Percentiles rank a stretch among this genome's conserved stretches.
Conservation (phyloP, 768 basidiomycete species). For the Vishniacozyma victoriae region DNA sequence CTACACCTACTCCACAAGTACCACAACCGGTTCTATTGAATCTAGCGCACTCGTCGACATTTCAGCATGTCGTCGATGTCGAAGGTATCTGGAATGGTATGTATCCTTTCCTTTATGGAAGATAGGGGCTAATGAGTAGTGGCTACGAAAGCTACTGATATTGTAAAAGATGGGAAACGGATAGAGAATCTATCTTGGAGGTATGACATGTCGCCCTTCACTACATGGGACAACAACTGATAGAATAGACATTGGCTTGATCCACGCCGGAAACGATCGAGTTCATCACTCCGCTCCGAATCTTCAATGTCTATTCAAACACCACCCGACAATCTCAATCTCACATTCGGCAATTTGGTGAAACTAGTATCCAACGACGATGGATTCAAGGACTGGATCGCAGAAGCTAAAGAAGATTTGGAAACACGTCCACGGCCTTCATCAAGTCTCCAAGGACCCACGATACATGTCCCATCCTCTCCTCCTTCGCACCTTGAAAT, state of each 20-base stretch:
- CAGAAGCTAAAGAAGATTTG: slow-evolving; percentile 27
- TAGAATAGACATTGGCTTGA: slow-evolving; percentile 14
- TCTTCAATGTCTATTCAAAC: slow-evolving; percentile 20
- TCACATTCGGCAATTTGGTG: slow-evolving; percentile 31
- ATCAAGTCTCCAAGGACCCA: slow-evolving; percentile 1
- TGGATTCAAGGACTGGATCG: slow-evolving; percentile 40
- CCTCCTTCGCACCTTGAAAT: slow-evolving; percentile 35
- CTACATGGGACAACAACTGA: slow-evolving; percentile 4
- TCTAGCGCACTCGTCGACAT: no score
- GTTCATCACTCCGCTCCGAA: slow-evolving; percentile 14
- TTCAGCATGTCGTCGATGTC: no score
- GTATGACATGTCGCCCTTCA: slow-evolving; percentile 6
- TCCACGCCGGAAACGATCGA: slow-evolving; percentile 11
- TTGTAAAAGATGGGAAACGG: slow-evolving; percentile 39
- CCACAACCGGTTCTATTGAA: no score
- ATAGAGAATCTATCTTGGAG: slow-evolving; percentile 42
- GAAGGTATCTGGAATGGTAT: slow-evolving; percentile 36
- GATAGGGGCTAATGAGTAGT: no score
- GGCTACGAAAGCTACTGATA: slow-evolving; percentile 29
- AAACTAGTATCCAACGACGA: slow-evolving; percentile 35
- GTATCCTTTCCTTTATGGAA: neutral
- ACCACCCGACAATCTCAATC: slow-evolving; percentile 11
- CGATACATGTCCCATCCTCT: slow-evolving; percentile 35
- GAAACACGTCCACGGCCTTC: slow-evolving; percentile 4
- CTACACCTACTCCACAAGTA: no score